Conservation (phyloP, 73 alveolate genomes). For the Breviolum minutum region DNA sequence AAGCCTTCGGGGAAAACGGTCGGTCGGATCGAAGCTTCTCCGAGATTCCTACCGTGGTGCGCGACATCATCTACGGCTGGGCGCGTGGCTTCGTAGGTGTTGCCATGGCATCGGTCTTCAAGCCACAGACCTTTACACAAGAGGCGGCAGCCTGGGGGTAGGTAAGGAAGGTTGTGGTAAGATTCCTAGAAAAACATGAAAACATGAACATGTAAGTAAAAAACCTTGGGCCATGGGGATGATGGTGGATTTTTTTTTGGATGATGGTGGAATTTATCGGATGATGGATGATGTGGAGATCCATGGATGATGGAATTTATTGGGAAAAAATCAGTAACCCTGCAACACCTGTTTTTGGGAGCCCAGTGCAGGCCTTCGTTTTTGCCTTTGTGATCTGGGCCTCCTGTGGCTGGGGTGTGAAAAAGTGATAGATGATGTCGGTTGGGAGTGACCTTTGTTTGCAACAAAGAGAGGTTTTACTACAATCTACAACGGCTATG, state of each 20-base stretch:
- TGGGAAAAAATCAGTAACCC: background rate
- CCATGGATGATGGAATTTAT: too few species aligned
- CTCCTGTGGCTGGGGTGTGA: background rate
- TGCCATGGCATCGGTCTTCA: background rate
- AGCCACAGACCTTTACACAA: constrained; percentile 70
- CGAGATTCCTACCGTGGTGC: constrained; percentile 84
- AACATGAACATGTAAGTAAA: too few species aligned
- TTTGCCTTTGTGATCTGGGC: constrained; percentile 87
- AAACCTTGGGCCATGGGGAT: too few species aligned
- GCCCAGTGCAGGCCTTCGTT: constrained; percentile 30
- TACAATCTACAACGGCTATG: background rate
- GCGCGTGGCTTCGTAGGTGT: constrained; percentile 63
- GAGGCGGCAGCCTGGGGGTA: background rate
- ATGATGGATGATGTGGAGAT: background rate
- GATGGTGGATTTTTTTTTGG: too few species aligned
- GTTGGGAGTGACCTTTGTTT: background rate
- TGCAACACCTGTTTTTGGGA: background rate
- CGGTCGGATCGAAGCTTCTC: background rate
- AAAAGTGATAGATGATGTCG: background rate
- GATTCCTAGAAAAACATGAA: background rate
- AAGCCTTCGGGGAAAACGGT: background rate
- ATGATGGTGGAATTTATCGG: too few species aligned
- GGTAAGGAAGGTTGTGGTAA: background rate
- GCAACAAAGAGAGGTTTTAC: background rate
- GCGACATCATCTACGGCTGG: constrained; percentile 94